Evolutionary conservation across 306 rosid species (phyloP).

Genomic region (Amphicarpaea edgeworthii): DNA sequence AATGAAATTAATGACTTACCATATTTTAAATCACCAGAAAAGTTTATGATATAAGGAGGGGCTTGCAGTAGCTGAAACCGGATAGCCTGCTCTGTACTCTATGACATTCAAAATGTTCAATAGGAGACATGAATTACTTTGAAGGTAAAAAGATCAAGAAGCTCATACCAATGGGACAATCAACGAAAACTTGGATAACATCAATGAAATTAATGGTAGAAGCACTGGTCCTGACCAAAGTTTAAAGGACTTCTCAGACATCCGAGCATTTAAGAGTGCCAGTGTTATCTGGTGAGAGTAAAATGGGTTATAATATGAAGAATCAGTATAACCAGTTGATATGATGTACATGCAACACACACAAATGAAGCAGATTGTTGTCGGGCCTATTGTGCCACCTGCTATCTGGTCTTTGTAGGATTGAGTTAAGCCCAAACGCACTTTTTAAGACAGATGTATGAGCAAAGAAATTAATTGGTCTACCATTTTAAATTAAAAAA

Average conservation of each 20-base stretch:
- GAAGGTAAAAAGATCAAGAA: conserved; percentile 14
- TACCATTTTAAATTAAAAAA: conserved; percentile 2
- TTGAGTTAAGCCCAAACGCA: too few species aligned
- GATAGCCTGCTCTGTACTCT: conserved; percentile 86
- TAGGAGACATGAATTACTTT: conserved; percentile 31
- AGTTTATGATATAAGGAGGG: conserved; percentile 73
- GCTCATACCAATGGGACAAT: conserved; percentile 84
- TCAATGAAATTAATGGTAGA: conserved; percentile 81
- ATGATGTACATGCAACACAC: not conserved
- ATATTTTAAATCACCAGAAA: conserved; percentile 85
- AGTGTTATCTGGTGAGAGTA: conserved; percentile 65
- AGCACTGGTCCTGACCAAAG: conserved; percentile 73
- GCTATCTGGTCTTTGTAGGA: too few species aligned
- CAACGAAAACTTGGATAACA: conserved; percentile 92
- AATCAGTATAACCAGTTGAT: conserved; percentile 38
- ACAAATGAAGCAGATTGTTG: conserved; percentile 35
- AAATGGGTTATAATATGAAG: conserved; percentile 13
- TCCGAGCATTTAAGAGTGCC: conserved; percentile 86
- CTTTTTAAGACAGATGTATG: too few species aligned
- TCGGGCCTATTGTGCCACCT: too few species aligned
- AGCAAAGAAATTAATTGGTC: conserved; percentile 12
- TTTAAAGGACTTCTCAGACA: conserved; percentile 77
- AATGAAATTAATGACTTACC: conserved; percentile 56
- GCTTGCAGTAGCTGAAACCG: conserved; percentile 89
- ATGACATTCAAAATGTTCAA: conserved; percentile 50